Evolutionary conservation across 176 grass and related monocot genomes (phyloP), one percentile per base, ranked within the genome.

Genomic region (Rhynchospora breviuscula): DNA sequence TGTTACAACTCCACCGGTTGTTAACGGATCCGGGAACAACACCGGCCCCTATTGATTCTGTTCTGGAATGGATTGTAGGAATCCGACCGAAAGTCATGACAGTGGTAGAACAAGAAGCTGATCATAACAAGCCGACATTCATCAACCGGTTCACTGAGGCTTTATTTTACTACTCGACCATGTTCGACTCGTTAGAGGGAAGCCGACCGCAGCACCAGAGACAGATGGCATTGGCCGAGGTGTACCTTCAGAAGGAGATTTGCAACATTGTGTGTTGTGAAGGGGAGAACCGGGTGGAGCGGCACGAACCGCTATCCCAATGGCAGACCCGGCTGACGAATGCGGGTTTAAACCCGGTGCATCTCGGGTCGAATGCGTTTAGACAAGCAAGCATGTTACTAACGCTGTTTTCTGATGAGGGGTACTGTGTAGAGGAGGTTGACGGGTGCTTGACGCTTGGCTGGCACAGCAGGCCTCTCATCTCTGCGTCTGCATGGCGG

Each of bases 71-170:
- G 65, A 83, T 98, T 3, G 85, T 75, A 3, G 84, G 84, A 8
- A n/a, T 98, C 48, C 85, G 77, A 1, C 95, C 95, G 74, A 88
- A 84, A 67, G 85, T 98, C 49, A 22, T 98, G 6, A 89, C 95
- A 0, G 95, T 98, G 18, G 86, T 98, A 8, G 95, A 98, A 88
- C 95, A 98, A 60, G 95, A 98, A 69, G 95, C 93, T 1, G 93
- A 95, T 76, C 95, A 98, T 87, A 98, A 95, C 89, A 98, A 93
- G 63, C 64, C 89, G 3, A 78, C 87, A 0, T 98, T 98, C 87
- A 79, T 95, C 59, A 92, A 98, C 88, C 86, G 95, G 18, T 98
- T 98, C 91, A 93, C 95, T 0, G 92, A 98, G 89, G 91, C 95
- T 21, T 85, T 98, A 7, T 95, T 95, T 88, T 98, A 98, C 87